Percentiles rank a stretch among this genome's conserved stretches.
Conservation (phyloP, 78 protist species). For the Dictyostelium capitatum region DNA sequence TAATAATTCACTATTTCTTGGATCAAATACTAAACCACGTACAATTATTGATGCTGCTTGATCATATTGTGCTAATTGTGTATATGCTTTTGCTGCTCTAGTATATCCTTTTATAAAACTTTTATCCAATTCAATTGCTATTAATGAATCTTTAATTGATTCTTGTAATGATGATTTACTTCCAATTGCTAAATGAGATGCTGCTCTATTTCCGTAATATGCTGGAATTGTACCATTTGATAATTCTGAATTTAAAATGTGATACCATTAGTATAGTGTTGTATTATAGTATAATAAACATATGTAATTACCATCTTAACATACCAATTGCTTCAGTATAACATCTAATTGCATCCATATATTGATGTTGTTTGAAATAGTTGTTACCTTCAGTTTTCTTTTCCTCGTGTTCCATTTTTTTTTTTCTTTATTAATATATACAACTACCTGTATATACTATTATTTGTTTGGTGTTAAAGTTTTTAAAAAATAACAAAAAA, state of each 20-base stretch:
- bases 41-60: conserved; percentile 30
- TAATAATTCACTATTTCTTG: conserved; percentile 47
- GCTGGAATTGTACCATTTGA: conserved; percentile 34
- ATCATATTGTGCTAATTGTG: conserved; percentile 53
- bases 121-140: conserved; percentile 45
- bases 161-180: conserved; percentile 54
- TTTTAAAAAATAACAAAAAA: no score
- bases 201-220: conserved; percentile 78
- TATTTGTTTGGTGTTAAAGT: neutral
- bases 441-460: neutral
- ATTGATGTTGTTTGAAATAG: conserved; percentile 34
- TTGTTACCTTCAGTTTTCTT: conserved; percentile 41
- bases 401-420: conserved; percentile 34
- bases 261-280: neutral
- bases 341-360: conserved; percentile 55
- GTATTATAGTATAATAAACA: neutral
- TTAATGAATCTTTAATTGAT: conserved; percentile 41
- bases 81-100: conserved; percentile 57
- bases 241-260: neutral
- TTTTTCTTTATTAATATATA: neutral
- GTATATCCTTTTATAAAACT: conserved; percentile 70
- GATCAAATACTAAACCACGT: conserved; percentile 54
- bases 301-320: neutral
- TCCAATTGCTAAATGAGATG: conserved; percentile 63
- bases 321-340: conserved; percentile 68